These are phyloP conservation scores for Boletus vermiculosoides DNA, from an alignment of 768 basidiomycete genomes.

Conservation along the genomic window DNA sequence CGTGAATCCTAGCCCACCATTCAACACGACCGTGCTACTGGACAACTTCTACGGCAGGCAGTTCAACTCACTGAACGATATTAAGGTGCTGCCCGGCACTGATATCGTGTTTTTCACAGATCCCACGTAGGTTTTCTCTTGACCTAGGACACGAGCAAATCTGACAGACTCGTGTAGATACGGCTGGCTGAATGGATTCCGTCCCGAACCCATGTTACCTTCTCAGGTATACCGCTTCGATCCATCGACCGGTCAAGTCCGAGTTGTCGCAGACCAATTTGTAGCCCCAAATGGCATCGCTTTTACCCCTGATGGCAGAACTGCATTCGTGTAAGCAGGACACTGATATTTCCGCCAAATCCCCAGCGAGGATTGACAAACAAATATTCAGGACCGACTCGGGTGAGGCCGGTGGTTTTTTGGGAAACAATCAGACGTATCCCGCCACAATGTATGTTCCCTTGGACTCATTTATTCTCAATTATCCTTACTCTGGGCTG, in stretches of 20 bases:
- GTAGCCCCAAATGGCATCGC: slow-evolving; percentile 73
- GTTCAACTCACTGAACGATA: slow-evolving; percentile 82
- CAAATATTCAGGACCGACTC: slow-evolving; percentile 33
- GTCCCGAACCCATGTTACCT: slow-evolving; percentile 62
- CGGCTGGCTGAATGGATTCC: slow-evolving; percentile 64
- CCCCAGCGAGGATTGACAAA: slow-evolving; percentile 4
- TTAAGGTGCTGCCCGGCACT: slow-evolving; percentile 67
- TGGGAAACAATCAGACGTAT: slow-evolving; percentile 53
- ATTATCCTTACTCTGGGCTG: not conserved
- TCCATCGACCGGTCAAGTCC: slow-evolving; percentile 59
- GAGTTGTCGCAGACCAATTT: slow-evolving; percentile 78
- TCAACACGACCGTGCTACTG: slow-evolving; percentile 66
- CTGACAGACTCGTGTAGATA: slow-evolving; percentile 41
- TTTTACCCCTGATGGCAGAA: slow-evolving; percentile 60
- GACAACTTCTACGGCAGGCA: slow-evolving; percentile 81
- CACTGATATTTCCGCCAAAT: not conserved
- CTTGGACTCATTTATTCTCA: not conserved
- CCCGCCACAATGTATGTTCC: slow-evolving; percentile 66
- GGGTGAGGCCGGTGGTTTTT: slow-evolving; percentile 38
- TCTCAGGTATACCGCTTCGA: slow-evolving; percentile 78
- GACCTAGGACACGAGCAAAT: not conserved
- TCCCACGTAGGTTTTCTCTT: slow-evolving; percentile 44
- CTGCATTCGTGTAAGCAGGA: slow-evolving; percentile 57
- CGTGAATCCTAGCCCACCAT: slow-evolving; percentile 61
- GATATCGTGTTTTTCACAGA: slow-evolving; percentile 79